Evolutionary conservation across 352 stramenopile genomes (phyloP), one percentile per base, ranked within the genome.

Genomic region (Achlya hypogyna): DNA sequence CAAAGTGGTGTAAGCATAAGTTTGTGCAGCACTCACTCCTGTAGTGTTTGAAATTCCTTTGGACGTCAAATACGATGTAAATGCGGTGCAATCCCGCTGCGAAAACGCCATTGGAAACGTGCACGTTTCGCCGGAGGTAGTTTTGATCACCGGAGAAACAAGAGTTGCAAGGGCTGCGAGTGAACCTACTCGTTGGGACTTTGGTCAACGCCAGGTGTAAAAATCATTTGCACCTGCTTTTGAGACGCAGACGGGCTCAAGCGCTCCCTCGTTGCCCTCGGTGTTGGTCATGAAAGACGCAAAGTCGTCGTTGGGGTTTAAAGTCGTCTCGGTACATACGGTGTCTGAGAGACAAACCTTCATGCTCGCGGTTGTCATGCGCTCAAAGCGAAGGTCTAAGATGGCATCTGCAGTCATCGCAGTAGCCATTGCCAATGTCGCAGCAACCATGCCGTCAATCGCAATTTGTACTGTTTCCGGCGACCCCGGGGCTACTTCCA

Each of bases 281-380:
- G 35, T 47, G 32, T 62, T 62, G 35, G 20, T 29, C 14, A 40
- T n/a, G 6, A 22, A 53, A 59, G 42, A 56, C 12, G 58, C 18
- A 1, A 42, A 25, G 16, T n/a, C 45, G 5, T 8, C 12, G 5
- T 2, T 58, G 16, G 35, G 43, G 20, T 23, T 23, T 14, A 34
- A 16, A 5, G 40, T 5, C 6, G 54, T 23, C 10, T 5, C 54
- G 27, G 42, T 29, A 25, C 58, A 65, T 5, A 18, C 4, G 23
- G 54, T 38, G 20, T 65, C 58, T 20, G 28, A 16, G 42, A 65
- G 54, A 38, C 58, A 65, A 4, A 65, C 23, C 29, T 56, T 5
- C 14, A 45, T 45, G 14, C 22, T 54, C 22, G 35, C 20, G 9
- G 58, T 23, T 14, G 20, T 40, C 20, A 54, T 14, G 6, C 18